phyloP scores from a whole-genome alignment of 2,329 filamentous ascomycete species.

The Calcarisporium arbuscula region DNA sequence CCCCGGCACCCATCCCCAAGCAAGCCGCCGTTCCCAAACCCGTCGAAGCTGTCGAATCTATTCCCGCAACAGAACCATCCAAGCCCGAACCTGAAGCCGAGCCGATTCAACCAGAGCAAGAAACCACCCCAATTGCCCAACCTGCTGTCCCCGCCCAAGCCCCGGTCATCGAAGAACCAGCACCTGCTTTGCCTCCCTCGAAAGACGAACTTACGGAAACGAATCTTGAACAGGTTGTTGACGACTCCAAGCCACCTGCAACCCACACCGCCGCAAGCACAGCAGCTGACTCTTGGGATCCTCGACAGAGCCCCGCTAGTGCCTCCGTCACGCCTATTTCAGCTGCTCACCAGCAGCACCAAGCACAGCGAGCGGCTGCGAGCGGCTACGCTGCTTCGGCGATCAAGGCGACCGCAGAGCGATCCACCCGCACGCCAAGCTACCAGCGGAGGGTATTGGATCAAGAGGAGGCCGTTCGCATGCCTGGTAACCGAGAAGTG shows the following conservation, averaged over 20 bases:
- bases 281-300: conserved; percentile 77
- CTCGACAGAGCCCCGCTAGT: conserved; percentile 52
- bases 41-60: conserved; percentile 24
- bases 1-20: conserved; percentile 50
- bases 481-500: conserved; percentile 94
- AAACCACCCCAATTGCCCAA: conserved; percentile 26
- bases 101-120: conserved; percentile 26
- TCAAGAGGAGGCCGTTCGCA: conserved; percentile 95
- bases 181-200: conserved; percentile 57
- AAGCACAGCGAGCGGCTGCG: conserved; percentile 44
- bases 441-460: conserved; percentile 84
- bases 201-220: conserved; percentile 82
- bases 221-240: conserved; percentile 86
- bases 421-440: conserved; percentile 63
- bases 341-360: conserved; percentile 56
- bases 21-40: conserved; percentile 41
- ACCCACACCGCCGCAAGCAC: conserved; percentile 87
- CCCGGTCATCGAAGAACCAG: conserved; percentile 36
- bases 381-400: conserved; percentile 74
- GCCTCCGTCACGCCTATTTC: conserved; percentile 62
- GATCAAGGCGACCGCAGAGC: conserved; percentile 65
- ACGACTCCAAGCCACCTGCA: conserved; percentile 68
- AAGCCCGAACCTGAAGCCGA: conserved; percentile 29
- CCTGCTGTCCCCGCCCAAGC: conserved; percentile 18
- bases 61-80: conserved; percentile 28